Conservation (phyloP, 345 rosid genomes). For the Toxicodendron radicans region DNA sequence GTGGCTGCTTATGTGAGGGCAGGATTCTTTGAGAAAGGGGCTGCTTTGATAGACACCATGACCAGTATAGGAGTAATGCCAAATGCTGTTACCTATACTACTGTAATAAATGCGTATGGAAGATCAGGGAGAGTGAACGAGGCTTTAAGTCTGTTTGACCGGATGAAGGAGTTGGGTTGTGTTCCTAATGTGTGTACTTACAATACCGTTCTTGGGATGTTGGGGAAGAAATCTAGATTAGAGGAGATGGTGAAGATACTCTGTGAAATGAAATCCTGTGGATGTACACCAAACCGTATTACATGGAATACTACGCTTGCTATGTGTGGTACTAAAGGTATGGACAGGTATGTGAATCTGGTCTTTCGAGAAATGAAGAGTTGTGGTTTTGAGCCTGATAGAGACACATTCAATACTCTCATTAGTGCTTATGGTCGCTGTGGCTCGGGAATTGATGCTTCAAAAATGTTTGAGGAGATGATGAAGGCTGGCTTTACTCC, state of each 20-base stretch:
- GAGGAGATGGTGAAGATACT: conserved; percentile 77
- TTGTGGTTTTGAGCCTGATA: conserved; percentile 87
- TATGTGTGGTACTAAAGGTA: conserved; percentile 67
- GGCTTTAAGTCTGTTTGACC: conserved; percentile 61
- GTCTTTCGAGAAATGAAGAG: conserved; percentile 82
- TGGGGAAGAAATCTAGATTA: conserved; percentile 66
- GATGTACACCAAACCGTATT: conserved; percentile 77
- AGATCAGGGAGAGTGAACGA: conserved; percentile 66
- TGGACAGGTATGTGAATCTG: conserved; percentile 62
- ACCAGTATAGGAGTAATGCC: conserved; percentile 65
- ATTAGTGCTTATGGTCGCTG: conserved; percentile 81
- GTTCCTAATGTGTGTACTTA: conserved; percentile 84
- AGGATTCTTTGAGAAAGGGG: conserved; percentile 77
- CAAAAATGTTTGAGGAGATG: conserved; percentile 74
- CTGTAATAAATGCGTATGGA: conserved; percentile 81
- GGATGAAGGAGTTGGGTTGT: conserved; percentile 78
- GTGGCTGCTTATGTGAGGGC: conserved; percentile 86
- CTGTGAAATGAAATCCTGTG: conserved; percentile 71
- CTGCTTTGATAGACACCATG: conserved; percentile 71
- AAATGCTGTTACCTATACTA: conserved; percentile 79
- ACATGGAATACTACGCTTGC: conserved; percentile 96
- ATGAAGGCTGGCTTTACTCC: conserved; percentile 78
- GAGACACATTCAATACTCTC: conserved; percentile 86
- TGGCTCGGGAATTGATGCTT: conserved; percentile 68
- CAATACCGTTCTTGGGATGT: conserved; percentile 74